Conservation (phyloP, 768 basidiomycete genomes). For the Rhodotorula kratochvilovae region DNA sequence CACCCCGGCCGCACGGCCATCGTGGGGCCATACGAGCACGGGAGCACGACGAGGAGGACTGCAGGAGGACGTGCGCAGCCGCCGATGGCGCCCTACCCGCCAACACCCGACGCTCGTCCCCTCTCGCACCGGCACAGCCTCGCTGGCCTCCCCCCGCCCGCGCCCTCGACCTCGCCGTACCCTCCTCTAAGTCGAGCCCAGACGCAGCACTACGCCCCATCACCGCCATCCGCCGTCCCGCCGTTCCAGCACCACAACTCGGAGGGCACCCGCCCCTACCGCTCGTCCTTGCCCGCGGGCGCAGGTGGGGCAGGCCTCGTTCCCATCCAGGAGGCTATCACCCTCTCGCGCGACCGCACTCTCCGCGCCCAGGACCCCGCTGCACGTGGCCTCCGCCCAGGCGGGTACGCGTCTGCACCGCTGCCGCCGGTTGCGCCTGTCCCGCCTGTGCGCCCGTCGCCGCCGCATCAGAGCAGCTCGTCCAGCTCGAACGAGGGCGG, state of each 20-base stretch:
- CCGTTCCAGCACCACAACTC: slow-evolving; percentile 1
- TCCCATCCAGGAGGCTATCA: not conserved
- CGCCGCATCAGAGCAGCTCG: not conserved
- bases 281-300: not conserved
- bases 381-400: not conserved
- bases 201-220: not conserved
- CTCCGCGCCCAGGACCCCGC: not conserved
- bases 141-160: too few species aligned
- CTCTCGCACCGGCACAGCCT: not conserved
- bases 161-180: too few species aligned
- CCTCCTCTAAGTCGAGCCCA: not conserved
- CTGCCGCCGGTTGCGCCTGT: not conserved
- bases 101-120: not conserved
- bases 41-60: not conserved
- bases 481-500: not conserved
- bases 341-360: not conserved
- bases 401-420: not conserved
- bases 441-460: not conserved
- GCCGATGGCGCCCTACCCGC: not conserved
- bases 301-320: too few species aligned
- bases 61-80: too few species aligned
- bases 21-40: too few species aligned
- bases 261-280: not conserved
- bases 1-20: too few species aligned
- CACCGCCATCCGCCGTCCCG: not conserved